These are phyloP conservation scores for Stygiomarasmius scandens DNA, from an alignment of 1,284 basidiomycete genomes.

Conservation along the genomic window DNA sequence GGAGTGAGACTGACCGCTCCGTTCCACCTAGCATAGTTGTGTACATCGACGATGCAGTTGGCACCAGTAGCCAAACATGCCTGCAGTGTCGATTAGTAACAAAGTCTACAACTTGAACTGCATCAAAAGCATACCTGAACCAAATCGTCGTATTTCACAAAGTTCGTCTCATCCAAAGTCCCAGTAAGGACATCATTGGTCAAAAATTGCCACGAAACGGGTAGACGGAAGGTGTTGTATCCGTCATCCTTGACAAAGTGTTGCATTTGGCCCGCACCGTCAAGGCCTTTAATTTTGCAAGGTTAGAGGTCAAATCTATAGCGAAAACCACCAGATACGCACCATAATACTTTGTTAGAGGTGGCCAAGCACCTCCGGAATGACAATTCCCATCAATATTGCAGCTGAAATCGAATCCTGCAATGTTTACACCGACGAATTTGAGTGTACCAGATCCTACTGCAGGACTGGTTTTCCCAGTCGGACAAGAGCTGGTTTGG, in stretches of 20 bases:
- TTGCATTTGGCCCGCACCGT: constrained; percentile 55
- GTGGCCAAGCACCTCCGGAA: constrained; percentile 44
- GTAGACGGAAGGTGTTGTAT: constrained; percentile 54
- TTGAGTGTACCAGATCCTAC: constrained; percentile 7
- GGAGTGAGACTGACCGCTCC: constrained; percentile 37
- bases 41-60: constrained; percentile 58
- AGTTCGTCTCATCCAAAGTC: constrained; percentile 46
- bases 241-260: constrained; percentile 56
- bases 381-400: constrained; percentile 43
- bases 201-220: constrained; percentile 62
- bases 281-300: constrained; percentile 25
- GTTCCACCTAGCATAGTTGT: constrained; percentile 61
- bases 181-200: constrained; percentile 43
- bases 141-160: constrained; percentile 51
- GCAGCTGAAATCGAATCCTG: constrained; percentile 53
- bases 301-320: background rate
- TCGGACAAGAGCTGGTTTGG: too few species aligned
- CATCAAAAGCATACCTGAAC: constrained; percentile 52
- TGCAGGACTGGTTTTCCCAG: constrained; percentile 11
- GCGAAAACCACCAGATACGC: constrained; percentile 3
- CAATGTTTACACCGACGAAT: constrained; percentile 41
- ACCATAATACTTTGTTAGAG: constrained; percentile 49
- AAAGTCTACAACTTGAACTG: background rate
- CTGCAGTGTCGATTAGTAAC: constrained; percentile 7
- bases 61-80: constrained; percentile 36